Evolutionary conservation across 306 rosid genomes (phyloP).

Genomic region (Vigna reflexopilosa): DNA sequence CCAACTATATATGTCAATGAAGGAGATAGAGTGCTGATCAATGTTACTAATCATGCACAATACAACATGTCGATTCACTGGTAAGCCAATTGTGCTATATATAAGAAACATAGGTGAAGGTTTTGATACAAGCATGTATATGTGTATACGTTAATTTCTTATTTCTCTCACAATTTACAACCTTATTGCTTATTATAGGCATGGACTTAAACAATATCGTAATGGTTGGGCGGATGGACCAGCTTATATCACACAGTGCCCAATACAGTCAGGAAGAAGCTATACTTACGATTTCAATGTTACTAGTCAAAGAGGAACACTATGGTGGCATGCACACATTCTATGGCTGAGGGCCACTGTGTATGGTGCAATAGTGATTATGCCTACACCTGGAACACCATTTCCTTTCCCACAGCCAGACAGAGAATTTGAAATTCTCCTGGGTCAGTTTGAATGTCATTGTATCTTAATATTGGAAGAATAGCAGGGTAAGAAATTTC

Average conservation of each 20-base stretch:
- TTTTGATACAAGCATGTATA: neutral
- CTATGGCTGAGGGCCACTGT: slow-evolving; percentile 78
- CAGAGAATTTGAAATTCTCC: slow-evolving; percentile 57
- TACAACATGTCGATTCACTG: slow-evolving; percentile 81
- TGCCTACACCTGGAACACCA: slow-evolving; percentile 66
- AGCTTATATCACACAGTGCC: slow-evolving; percentile 74
- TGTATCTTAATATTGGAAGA: neutral
- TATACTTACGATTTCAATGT: slow-evolving; percentile 66
- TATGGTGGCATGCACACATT: slow-evolving; percentile 87
- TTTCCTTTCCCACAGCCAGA: slow-evolving; percentile 69
- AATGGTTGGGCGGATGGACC: slow-evolving; percentile 84
- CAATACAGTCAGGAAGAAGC: slow-evolving; percentile 61
- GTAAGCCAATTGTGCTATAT: slow-evolving; percentile 38
- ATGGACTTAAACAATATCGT: slow-evolving; percentile 68
- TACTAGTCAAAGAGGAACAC: slow-evolving; percentile 72
- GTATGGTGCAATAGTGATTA: slow-evolving; percentile 72
- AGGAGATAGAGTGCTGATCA: slow-evolving; percentile 67
- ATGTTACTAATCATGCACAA: slow-evolving; percentile 72
- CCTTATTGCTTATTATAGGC: slow-evolving; percentile 50
- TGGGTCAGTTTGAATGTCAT: slow-evolving; percentile 47
- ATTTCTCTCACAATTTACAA: neutral
- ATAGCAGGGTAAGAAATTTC: neutral
- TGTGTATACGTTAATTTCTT: neutral
- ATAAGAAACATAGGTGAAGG: neutral
- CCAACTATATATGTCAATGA: slow-evolving; percentile 71